Percentiles rank a stretch among this genome's conserved stretches.
These are phyloP conservation scores for Cryphonectria radicalis DNA, from an alignment of 2,329 filamentous ascomycete genomes.

Conservation along the genomic window DNA sequence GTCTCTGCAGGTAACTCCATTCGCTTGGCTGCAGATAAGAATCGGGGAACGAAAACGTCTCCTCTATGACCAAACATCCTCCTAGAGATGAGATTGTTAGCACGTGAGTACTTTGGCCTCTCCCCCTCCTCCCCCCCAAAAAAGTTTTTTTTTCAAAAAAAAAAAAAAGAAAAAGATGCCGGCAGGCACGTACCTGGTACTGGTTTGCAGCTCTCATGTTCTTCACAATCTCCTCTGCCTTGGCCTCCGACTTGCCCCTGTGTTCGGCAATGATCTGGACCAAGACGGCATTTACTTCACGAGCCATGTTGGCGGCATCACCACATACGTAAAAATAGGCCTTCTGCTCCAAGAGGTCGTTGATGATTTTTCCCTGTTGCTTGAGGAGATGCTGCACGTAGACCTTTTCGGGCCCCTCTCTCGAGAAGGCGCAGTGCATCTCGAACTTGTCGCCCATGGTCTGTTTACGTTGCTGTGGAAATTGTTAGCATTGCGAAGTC, in stretches of 20 bases:
- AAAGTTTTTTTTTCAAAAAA: too few species aligned
- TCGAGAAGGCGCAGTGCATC: constrained; percentile 93
- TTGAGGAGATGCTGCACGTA: constrained; percentile 95
- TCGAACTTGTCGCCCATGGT: constrained; percentile 87
- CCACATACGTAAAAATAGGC: constrained; percentile 98
- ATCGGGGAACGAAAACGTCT: neutral
- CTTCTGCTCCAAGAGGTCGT: constrained; percentile 81
- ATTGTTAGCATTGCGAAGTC: constrained; percentile 25
- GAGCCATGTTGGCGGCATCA: constrained; percentile 96
- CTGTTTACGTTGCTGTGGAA: constrained; percentile 74
- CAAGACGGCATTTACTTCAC: constrained; percentile 87
- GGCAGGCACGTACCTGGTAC: constrained; percentile 74
- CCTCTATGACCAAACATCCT: constrained; percentile 71
- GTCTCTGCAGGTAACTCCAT: neutral
- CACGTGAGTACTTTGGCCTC: neutral
- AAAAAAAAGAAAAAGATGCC: neutral
- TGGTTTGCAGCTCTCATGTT: constrained; percentile 92
- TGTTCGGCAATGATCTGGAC: constrained; percentile 85
- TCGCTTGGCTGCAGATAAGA: constrained; percentile 26
- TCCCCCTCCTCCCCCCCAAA: too few species aligned
- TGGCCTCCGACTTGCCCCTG: constrained; percentile 78
- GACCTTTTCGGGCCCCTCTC: constrained; percentile 83
- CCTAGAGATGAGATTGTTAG: constrained; percentile 51
- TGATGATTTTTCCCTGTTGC: constrained; percentile 81
- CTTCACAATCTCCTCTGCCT: constrained; percentile 96